Percentiles rank a stretch among this genome's conserved stretches.
These are phyloP conservation scores for Infundibulicybe gibba DNA, from an alignment of 768 basidiomycete genomes.

Conservation along the genomic window DNA sequence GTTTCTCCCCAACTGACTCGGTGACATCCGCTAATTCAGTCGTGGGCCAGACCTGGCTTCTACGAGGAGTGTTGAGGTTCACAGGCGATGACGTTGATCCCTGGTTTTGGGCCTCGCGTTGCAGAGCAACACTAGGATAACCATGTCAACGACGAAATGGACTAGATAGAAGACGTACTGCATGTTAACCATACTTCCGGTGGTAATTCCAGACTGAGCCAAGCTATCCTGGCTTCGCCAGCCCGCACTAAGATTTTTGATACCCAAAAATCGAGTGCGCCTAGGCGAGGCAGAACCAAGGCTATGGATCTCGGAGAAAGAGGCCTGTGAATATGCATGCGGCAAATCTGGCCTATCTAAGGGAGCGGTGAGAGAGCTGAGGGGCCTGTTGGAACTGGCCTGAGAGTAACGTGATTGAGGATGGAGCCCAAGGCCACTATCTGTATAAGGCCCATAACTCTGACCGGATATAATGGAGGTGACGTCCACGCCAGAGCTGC, in stretches of 20 bases:
- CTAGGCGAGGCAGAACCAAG: constrained; percentile 64
- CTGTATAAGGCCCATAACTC: constrained; percentile 50
- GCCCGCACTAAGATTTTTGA: constrained; percentile 64
- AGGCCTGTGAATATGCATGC: constrained; percentile 71
- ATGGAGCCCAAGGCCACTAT: constrained; percentile 52
- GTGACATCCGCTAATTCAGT: constrained; percentile 25
- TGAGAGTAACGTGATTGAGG: constrained; percentile 62
- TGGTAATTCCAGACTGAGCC: constrained; percentile 66
- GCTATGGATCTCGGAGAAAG: constrained; percentile 79
- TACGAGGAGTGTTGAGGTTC: constrained; percentile 38
- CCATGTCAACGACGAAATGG: constrained; percentile 1
- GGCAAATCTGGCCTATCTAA: constrained; percentile 60
- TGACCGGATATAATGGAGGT: constrained; percentile 69
- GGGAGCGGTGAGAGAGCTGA: constrained; percentile 58
- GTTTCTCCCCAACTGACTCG: constrained; percentile 34
- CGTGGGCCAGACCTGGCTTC: constrained; percentile 52
- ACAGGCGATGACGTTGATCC: constrained; percentile 20
- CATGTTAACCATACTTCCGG: constrained; percentile 91
- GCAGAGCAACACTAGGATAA: constrained; percentile 63
- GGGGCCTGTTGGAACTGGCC: constrained; percentile 49
- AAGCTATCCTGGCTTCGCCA: constrained; percentile 83
- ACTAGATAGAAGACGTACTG: constrained; percentile 54
- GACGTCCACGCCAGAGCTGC: constrained; percentile 67
- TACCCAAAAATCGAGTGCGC: constrained; percentile 74
- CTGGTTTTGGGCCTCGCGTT: constrained; percentile 49